Evolutionary conservation across 2,329 filamentous ascomycete genomes (phyloP), one percentile per base, ranked within the genome.

Genomic region (Podosphaera xanthii): DNA sequence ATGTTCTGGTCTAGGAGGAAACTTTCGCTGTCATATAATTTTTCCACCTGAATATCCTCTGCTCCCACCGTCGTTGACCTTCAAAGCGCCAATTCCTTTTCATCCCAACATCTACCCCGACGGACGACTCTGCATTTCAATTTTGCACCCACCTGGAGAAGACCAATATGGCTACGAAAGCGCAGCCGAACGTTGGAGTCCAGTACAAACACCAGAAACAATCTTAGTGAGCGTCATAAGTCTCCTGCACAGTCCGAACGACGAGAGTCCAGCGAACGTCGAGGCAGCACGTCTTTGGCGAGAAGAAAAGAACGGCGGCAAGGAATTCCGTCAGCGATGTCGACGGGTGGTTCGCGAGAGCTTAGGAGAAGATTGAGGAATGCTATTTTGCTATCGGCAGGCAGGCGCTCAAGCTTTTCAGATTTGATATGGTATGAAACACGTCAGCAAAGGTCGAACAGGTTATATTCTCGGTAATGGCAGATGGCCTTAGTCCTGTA

Each of bases 101-200:
- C 91, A 97, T 72, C 91, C 91, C 0, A 97, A 97, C 70, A 86
- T 98, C 69, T 97, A 96, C 74, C 75, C 80, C 6, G 82, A 80
- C 68, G 92, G 92, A 67, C 81, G 84, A 64, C 87, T 98, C 60
- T 98, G 92, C 77, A 97, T 98, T 71, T 94, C 87, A 50, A 98
- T 98, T 73, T 78, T 98, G 49, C 92, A 98, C 71, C 87, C 91
- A 10, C 91, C 92, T 3, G 90, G 87, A 73, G 90, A 96, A 68
- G 92, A 98, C 69, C 83, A 87, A 69, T 92, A 86, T 72, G 91
- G 91, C 58, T 98, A 98, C 74, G 92, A 98, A 72, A 79, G 80
- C 34, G 90, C 89, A 14, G 78, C 81, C 36, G 92, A 98, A 76
- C 82, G 92, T 61, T 98, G 92, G 92, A 86, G 80, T 61, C 92